Evolutionary conservation across 257 asterid genomes (phyloP).

Genomic region (Jacaranda copaia): DNA sequence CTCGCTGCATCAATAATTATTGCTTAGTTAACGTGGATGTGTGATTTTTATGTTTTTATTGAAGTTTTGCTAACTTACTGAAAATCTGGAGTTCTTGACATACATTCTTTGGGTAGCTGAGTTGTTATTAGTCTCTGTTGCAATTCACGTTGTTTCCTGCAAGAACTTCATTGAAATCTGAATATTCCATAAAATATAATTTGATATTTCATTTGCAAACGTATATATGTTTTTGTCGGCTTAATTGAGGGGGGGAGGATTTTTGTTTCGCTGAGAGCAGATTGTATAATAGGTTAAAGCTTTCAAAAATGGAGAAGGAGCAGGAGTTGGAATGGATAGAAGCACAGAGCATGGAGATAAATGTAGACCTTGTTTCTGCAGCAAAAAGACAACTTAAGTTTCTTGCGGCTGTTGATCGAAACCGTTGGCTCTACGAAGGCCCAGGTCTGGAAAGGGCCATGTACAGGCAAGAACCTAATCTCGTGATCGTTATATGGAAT

Average conservation of each 20-base stretch:
- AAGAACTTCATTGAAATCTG: constrained; percentile 5
- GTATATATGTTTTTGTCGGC: background rate
- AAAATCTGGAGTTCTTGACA: constrained; percentile 1
- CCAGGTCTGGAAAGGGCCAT: constrained; percentile 70
- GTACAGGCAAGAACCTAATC: constrained; percentile 55
- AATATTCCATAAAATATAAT: background rate
- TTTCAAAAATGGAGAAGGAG: constrained; percentile 57
- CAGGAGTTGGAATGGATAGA: constrained; percentile 85
- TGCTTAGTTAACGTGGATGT: background rate
- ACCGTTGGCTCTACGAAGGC: constrained; percentile 85
- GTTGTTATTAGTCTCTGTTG: background rate
- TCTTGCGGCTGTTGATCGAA: constrained; percentile 83
- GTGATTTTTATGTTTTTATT: background rate
- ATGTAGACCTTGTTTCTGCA: constrained; percentile 78
- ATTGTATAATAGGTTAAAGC: constrained; percentile 31
- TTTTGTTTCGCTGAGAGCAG: constrained; percentile 18
- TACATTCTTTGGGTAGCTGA: background rate
- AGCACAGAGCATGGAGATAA: constrained; percentile 74
- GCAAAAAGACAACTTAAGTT: constrained; percentile 80
- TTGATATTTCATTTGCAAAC: constrained; percentile 6
- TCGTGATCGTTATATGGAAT: background rate
- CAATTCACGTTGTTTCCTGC: background rate
- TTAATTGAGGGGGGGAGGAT: too few species aligned
- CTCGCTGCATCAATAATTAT: background rate
- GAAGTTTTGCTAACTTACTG: constrained; percentile 14